phyloP scores from a whole-genome alignment of 2,329 filamentous ascomycete species.

The Aspergillus sp. region DNA sequence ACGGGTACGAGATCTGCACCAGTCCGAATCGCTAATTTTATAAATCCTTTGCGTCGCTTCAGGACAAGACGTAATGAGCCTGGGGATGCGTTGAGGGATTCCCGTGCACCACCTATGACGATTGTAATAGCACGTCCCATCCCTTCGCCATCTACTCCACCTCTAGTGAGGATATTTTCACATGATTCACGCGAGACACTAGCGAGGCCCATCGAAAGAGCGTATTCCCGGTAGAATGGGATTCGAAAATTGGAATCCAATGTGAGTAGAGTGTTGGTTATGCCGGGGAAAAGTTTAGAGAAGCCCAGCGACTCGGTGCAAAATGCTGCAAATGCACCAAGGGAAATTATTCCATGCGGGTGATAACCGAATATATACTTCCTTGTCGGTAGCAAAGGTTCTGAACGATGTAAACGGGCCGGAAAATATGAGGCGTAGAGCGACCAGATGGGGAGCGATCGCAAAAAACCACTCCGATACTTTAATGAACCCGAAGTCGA shows the following conservation, averaged over 20 bases:
- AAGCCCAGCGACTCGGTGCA: constrained; percentile 88
- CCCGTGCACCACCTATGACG: constrained; percentile 86
- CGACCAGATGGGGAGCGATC: constrained; percentile 75
- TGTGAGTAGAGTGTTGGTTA: constrained; percentile 89
- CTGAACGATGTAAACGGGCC: constrained; percentile 79
- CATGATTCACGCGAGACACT: constrained; percentile 92
- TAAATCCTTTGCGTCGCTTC: constrained; percentile 81
- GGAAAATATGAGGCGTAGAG: constrained; percentile 94
- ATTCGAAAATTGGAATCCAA: constrained; percentile 96
- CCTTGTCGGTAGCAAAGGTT: constrained; percentile 72
- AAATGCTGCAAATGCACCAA: constrained; percentile 92
- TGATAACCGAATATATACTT: constrained; percentile 99
- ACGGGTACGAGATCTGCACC: constrained; percentile 95
- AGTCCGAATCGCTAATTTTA: constrained; percentile 87
- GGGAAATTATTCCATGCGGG: constrained; percentile 94
- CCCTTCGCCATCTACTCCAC: constrained; percentile 73
- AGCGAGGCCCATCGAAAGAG: constrained; percentile 81
- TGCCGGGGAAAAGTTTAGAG: constrained; percentile 82
- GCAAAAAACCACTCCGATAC: constrained; percentile 72
- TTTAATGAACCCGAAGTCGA: constrained; percentile 72
- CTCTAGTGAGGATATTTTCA: constrained; percentile 79
- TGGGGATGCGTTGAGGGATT: constrained; percentile 86
- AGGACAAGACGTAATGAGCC: constrained; percentile 75
- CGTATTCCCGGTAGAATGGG: constrained; percentile 90
- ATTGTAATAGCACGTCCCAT: constrained; percentile 97